Conservation (phyloP, 1,284 basidiomycete genomes). For the Microstroma glucosiphilum region DNA sequence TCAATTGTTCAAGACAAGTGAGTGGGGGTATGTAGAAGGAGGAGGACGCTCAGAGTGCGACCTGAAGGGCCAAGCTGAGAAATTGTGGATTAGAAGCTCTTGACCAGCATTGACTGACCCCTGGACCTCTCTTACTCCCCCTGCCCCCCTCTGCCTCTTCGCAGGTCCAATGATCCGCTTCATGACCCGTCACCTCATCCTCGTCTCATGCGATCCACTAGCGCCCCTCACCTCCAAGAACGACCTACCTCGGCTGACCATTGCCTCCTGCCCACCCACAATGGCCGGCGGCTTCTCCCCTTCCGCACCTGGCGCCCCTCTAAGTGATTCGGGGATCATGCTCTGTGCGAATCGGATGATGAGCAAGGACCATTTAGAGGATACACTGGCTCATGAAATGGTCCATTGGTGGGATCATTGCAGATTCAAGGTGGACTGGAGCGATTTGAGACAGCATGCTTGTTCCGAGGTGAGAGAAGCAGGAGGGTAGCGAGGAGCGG, state of each 20-base stretch:
- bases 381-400: constrained; percentile 86
- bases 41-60: no score
- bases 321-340: constrained; percentile 31
- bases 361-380: constrained; percentile 79
- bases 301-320: constrained; percentile 21
- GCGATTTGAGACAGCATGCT: constrained; percentile 82
- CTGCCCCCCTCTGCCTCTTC: not conserved
- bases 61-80: not conserved
- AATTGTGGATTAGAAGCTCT: no score
- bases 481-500: not conserved
- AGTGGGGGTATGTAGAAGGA: no score
- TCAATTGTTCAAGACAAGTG: constrained; percentile 37
- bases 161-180: constrained; percentile 47
- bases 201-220: constrained; percentile 40
- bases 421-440: constrained; percentile 87
- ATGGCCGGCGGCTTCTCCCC: constrained; percentile 46
- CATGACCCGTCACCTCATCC: constrained; percentile 43
- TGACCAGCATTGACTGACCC: not conserved
- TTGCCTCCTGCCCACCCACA: constrained; percentile 33
- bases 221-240: not conserved
- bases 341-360: constrained; percentile 52
- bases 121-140: not conserved
- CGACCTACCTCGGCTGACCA: constrained; percentile 28
- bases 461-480: constrained; percentile 73
- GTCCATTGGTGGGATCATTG: constrained; percentile 95